Evolutionary conservation across 2,329 filamentous ascomycete species (phyloP).

Genomic region (Emergomyces africanus): DNA sequence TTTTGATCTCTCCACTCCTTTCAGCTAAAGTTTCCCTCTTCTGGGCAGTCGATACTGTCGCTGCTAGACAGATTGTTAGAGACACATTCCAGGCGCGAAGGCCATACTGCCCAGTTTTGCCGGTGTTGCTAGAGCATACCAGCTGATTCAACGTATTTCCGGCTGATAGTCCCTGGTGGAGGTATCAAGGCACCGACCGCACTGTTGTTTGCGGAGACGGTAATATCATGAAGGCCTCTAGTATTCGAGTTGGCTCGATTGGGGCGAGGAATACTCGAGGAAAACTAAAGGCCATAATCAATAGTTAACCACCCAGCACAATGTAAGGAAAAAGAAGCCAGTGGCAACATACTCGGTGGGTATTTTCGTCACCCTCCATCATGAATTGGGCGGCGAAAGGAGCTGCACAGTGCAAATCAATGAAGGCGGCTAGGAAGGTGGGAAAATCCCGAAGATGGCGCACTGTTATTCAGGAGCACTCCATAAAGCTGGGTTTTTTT

Average conservation of each 20-base stretch:
- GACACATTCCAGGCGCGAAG: slow-evolving; percentile 3
- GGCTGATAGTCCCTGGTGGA: slow-evolving; percentile 28
- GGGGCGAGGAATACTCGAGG: slow-evolving; percentile 7
- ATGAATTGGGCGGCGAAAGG: background rate
- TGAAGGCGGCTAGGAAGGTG: background rate
- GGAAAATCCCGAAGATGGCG: background rate
- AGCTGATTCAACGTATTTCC: slow-evolving; percentile 41
- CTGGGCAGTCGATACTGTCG: slow-evolving; percentile 42
- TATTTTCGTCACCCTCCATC: slow-evolving; percentile 9
- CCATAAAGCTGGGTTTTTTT: background rate
- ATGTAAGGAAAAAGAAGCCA: background rate
- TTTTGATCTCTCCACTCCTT: slow-evolving; percentile 40
- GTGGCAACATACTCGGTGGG: slow-evolving; percentile 1
- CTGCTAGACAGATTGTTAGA: slow-evolving; percentile 13
- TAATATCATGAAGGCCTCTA: slow-evolving; percentile 37
- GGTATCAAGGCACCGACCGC: slow-evolving; percentile 35
- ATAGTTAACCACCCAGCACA: background rate
- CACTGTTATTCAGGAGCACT: background rate
- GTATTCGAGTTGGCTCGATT: slow-evolving; percentile 13
- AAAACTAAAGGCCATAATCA: background rate
- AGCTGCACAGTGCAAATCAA: background rate
- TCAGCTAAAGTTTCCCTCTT: slow-evolving; percentile 50
- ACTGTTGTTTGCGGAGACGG: slow-evolving; percentile 44
- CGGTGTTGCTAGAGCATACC: slow-evolving; percentile 21
- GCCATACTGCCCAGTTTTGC: background rate